Conservation (phyloP, 108 stramenopile species). For the Nitzschia sp. region DNA sequence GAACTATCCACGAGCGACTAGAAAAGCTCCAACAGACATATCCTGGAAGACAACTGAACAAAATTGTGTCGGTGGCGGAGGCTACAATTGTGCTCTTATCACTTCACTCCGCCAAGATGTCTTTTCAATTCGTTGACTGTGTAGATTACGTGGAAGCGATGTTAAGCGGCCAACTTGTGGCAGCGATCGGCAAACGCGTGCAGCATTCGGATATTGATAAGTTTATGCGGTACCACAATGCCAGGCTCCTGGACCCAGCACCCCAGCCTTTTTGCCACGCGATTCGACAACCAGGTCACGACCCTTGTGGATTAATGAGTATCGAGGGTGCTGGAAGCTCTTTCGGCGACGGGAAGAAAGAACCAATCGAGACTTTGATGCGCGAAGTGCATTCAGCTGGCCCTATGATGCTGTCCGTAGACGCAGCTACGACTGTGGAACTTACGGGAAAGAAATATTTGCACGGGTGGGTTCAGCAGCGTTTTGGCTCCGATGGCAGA, state of each 20-base stretch:
- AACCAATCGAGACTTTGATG: slow-evolving; percentile 55
- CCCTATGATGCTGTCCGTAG: slow-evolving; percentile 45
- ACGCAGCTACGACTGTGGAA: slow-evolving; percentile 51
- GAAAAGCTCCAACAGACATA: slow-evolving; percentile 13
- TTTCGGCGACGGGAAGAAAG: slow-evolving; percentile 6
- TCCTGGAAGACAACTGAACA: slow-evolving; percentile 12
- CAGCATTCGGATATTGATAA: slow-evolving; percentile 55
- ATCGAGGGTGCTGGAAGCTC: slow-evolving; percentile 41
- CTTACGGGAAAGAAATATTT: slow-evolving; percentile 65
- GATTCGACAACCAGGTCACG: slow-evolving; percentile 63
- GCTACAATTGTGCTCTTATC: slow-evolving; percentile 36
- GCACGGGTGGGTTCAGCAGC: slow-evolving; percentile 72
- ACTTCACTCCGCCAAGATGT: slow-evolving; percentile 27
- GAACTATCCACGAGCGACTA: slow-evolving; percentile 35
- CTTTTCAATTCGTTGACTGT: not conserved
- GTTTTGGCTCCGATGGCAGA: slow-evolving; percentile 31
- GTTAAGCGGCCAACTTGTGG: slow-evolving; percentile 58
- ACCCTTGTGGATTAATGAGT: slow-evolving; percentile 61
- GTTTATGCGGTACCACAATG: slow-evolving; percentile 67
- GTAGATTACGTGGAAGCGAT: slow-evolving; percentile 62
- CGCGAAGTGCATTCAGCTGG: slow-evolving; percentile 11
- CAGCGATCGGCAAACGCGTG: slow-evolving; percentile 79
- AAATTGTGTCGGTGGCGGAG: slow-evolving; percentile 39
- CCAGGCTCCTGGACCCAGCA: slow-evolving; percentile 40
- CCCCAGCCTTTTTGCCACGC: slow-evolving; percentile 77